Evolutionary conservation across 176 grass and related monocot genomes (phyloP).

Genomic region (Musa acuminata): DNA sequence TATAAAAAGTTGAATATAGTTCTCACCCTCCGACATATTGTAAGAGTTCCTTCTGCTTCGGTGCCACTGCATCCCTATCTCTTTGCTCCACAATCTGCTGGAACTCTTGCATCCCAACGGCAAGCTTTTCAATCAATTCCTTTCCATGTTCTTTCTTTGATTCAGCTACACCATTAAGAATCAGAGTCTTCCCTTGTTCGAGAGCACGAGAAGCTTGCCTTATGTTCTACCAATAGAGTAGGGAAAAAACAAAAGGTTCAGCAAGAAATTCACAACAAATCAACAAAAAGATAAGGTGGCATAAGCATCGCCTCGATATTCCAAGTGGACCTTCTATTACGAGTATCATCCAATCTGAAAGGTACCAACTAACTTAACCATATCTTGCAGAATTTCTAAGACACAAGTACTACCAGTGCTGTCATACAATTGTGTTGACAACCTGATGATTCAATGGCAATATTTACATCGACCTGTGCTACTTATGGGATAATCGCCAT

Average conservation of each 20-base stretch:
- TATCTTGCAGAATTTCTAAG: no score
- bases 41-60: slow-evolving; percentile 96
- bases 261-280: background rate
- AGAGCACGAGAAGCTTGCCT: slow-evolving; percentile 83
- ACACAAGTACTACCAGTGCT: no score
- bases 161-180: slow-evolving; percentile 75
- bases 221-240: slow-evolving; percentile 51
- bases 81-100: slow-evolving; percentile 64
- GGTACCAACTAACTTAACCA: no score
- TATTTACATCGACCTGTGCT: no score
- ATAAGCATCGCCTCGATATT: no score
- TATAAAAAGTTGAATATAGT: background rate
- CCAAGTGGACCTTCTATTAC: no score
- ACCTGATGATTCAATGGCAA: no score
- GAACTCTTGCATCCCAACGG: slow-evolving; percentile 75
- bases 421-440: no score
- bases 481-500: no score
- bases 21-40: slow-evolving; percentile 91
- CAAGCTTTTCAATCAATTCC: slow-evolving; percentile 64
- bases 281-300: background rate
- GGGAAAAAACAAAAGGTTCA: slow-evolving; percentile 13
- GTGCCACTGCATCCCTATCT: slow-evolving; percentile 75
- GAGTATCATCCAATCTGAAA: no score
- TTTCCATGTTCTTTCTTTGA: slow-evolving; percentile 86
- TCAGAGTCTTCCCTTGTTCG: slow-evolving; percentile 54